Base-by-base conservation (phyloP, 2,329 filamentous ascomycete genomes). In the Fusarium irregulare region DNA sequence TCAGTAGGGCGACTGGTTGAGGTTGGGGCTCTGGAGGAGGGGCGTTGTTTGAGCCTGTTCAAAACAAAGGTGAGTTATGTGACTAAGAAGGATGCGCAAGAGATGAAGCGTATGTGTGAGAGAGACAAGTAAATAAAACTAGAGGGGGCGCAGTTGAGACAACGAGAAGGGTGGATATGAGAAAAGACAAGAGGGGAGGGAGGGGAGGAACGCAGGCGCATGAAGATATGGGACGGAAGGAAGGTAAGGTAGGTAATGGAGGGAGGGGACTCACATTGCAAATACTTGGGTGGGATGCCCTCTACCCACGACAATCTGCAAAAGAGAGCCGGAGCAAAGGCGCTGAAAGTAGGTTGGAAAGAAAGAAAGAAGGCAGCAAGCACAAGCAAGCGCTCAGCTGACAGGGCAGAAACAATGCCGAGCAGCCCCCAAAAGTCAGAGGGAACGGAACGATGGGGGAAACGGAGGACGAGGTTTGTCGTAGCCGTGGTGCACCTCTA, bases 261-360 rank as follows among this genome's bases (percentile, higher is more conserved):
- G 71, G 65, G 66, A 69, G 60, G 73, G 66, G 66, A 82, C 82
- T 82, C 76, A 84, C 82, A 83, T 83, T 82, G 77, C 79, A 80
- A 76, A 78, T 70, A 75, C 70, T 73, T 73, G 70, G 49, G 71
- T 64, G 72, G 74, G 75, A 77, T 78, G 77, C 80, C 79, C 78
- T 83, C 80, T 77, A 79, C 84, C 80, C 81, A 77, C 83, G 80
- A 85, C 83, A 73, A 81, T 82, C 80, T 78, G 75, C 65, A 72
- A 74, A 74, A 81, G 80, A 83, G 76, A 78, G 82, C 78, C 82
- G 80, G 81, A 84, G 81, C 74, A 82, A 82, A 82, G 79, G 79
- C 75, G 77, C 70, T 64, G 62, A 67, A 72, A 60, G 59, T 60
- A 50, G 65, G 58, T 64, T 50, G 62, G 56, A 69, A 68, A 55